These are phyloP conservation scores for Boletus semigastroideus DNA, from an alignment of 1,284 basidiomycete genomes.

Conservation along the genomic window DNA sequence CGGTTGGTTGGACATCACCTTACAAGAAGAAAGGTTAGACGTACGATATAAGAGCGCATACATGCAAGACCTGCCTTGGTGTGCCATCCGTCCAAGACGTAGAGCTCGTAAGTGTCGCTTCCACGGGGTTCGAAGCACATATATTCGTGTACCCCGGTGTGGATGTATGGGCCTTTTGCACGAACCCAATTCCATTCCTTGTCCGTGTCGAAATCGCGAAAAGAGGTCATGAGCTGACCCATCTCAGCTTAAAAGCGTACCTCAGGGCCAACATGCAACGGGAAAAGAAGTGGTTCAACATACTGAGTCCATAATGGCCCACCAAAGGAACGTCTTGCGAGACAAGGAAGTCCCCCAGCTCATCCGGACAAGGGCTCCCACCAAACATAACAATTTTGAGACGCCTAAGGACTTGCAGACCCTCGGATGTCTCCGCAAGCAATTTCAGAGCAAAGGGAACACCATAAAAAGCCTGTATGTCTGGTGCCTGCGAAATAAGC, in stretches of 20 bases:
- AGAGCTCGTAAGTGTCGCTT: constrained; percentile 49
- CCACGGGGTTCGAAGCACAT: constrained; percentile 46
- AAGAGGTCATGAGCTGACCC: constrained; percentile 50
- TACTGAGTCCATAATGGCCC: constrained; percentile 52
- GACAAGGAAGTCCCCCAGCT: constrained; percentile 56
- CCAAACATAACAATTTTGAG: constrained; percentile 55
- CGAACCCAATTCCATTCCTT: constrained; percentile 63
- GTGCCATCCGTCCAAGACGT: constrained; percentile 56
- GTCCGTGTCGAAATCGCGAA: constrained; percentile 50
- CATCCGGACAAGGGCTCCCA: constrained; percentile 46
- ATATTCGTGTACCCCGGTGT: constrained; percentile 35
- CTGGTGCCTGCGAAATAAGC: constrained; percentile 23
- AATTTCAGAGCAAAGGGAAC: constrained; percentile 38
- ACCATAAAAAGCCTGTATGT: constrained; percentile 19
- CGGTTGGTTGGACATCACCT: constrained; percentile 48
- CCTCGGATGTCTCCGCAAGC: constrained; percentile 51
- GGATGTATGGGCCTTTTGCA: constrained; percentile 27
- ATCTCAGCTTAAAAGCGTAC: constrained; percentile 25
- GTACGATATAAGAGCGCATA: background rate
- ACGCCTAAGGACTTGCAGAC: constrained; percentile 42
- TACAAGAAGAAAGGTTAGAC: constrained; percentile 5
- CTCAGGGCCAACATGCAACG: background rate
- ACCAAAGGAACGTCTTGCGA: constrained; percentile 52
- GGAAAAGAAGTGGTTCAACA: constrained; percentile 1
- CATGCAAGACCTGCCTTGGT: constrained; percentile 39